Evolutionary conservation across 768 basidiomycete genomes (phyloP).

Genomic region (Trametes gibbosa): DNA sequence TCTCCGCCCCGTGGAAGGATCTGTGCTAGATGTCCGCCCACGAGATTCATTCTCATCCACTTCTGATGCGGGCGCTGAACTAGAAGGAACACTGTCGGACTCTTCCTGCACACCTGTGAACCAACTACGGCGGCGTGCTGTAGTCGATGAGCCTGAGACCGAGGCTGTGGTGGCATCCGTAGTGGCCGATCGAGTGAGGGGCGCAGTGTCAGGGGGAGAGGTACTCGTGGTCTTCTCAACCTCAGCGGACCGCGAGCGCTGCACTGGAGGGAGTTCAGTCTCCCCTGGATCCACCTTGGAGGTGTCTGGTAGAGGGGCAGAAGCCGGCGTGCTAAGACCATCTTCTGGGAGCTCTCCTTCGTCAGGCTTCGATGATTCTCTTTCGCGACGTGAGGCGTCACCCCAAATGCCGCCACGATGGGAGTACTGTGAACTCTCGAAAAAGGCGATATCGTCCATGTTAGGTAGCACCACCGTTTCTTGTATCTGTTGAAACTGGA

Average conservation of each 20-base stretch:
- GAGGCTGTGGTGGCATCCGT: constrained; percentile 20
- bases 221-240: constrained; percentile 8
- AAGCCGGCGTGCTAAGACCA: constrained; percentile 29
- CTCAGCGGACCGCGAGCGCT: constrained; percentile 33
- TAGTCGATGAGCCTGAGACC: constrained; percentile 23
- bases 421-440: constrained; percentile 63
- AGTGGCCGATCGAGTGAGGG: constrained; percentile 26
- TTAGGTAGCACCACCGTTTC: constrained; percentile 95
- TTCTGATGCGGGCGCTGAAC: neutral
- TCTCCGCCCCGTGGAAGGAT: constrained; percentile 4
- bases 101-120: constrained; percentile 46
- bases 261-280: constrained; percentile 13
- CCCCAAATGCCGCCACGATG: constrained; percentile 90
- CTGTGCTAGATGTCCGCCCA: constrained; percentile 15
- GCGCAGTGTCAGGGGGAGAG: constrained; percentile 26
- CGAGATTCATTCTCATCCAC: constrained; percentile 9
- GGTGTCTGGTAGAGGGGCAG: constrained; percentile 33
- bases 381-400: constrained; percentile 58
- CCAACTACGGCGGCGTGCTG: constrained; percentile 52
- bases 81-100: constrained; percentile 18
- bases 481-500: constrained; percentile 55
- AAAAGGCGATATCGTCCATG: constrained; percentile 98
- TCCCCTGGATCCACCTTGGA: constrained; percentile 16
- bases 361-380: constrained; percentile 9
- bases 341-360: constrained; percentile 18